These are phyloP conservation scores for Dissophora globulifera DNA, from an alignment of 192 early-diverging fungal species.

Conservation along the genomic window DNA sequence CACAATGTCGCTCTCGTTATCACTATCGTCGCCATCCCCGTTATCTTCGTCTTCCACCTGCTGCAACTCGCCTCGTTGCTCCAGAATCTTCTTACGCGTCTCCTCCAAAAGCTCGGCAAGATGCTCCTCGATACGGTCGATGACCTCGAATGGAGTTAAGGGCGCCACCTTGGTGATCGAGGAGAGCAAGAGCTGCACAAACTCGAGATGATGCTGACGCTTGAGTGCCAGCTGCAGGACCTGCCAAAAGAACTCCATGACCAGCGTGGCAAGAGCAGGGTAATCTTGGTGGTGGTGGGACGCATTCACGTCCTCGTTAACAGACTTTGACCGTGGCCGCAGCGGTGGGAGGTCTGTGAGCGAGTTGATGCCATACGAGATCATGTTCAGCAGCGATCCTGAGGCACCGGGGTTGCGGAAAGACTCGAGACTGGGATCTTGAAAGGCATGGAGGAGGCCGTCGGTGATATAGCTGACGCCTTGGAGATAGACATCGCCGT, in stretches of 20 bases:
- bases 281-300: conserved; percentile 43
- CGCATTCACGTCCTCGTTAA: conserved; percentile 10
- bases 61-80: conserved; percentile 75
- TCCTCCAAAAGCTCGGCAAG: conserved; percentile 51
- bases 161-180: conserved; percentile 49
- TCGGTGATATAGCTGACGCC: conserved; percentile 45
- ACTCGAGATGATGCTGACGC: conserved; percentile 50
- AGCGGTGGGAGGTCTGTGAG: conserved; percentile 43
- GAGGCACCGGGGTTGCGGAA: conserved; percentile 50
- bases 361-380: conserved; percentile 49
- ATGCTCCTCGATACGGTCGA: conserved; percentile 47
- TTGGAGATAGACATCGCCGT: conserved; percentile 36
- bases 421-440: conserved; percentile 41
- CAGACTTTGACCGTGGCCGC: conserved; percentile 21
- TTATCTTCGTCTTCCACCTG: conserved; percentile 75
- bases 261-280: conserved; percentile 33
- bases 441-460: conserved; percentile 47
- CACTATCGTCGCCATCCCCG: conserved; percentile 5
- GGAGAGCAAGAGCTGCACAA: conserved; percentile 42
- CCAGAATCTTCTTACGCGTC: conserved; percentile 44
- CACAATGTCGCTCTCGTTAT: conserved; percentile 8
- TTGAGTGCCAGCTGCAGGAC: conserved; percentile 37
- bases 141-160: conserved; percentile 40
- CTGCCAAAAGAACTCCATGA: conserved; percentile 54
- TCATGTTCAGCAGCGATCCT: conserved; percentile 50